Evolutionary conservation across 2,329 filamentous ascomycete species (phyloP).

Genomic region (Thelonectria discophora): DNA sequence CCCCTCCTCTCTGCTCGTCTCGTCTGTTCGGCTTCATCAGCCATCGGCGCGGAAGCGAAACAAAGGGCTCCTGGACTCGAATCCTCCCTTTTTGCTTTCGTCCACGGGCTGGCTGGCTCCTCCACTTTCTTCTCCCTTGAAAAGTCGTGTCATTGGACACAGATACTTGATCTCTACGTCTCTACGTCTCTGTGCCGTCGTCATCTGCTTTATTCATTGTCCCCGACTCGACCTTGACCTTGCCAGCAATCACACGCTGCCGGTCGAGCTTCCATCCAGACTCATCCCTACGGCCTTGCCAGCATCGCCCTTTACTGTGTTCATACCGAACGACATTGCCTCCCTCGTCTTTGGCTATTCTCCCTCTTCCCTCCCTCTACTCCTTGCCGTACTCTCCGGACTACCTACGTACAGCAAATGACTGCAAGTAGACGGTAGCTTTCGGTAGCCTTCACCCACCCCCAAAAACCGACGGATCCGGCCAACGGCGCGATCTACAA

Average conservation of each 20-base stretch:
- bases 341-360: neutral
- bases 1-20: neutral
- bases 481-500: conserved; percentile 39
- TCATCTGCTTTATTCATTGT: no score
- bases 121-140: conserved; percentile 18
- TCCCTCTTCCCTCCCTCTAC: neutral
- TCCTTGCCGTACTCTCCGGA: neutral
- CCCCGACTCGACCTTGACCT: neutral
- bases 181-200: neutral
- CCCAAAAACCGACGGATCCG: conserved; percentile 27
- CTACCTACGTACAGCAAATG: neutral
- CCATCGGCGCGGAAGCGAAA: conserved; percentile 20
- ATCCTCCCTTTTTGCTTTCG: conserved; percentile 29
- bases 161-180: conserved; percentile 8
- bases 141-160: no score
- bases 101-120: conserved; percentile 7
- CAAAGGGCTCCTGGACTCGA: conserved; percentile 23
- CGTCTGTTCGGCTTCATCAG: conserved; percentile 18
- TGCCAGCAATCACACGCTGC: neutral
- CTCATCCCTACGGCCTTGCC: neutral
- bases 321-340: no score
- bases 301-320: neutral
- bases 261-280: neutral
- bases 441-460: neutral
- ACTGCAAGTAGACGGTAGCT: neutral